Base-by-base conservation (phyloP, 2,329 filamentous ascomycete species). In the Ophiobolus disseminans region DNA sequence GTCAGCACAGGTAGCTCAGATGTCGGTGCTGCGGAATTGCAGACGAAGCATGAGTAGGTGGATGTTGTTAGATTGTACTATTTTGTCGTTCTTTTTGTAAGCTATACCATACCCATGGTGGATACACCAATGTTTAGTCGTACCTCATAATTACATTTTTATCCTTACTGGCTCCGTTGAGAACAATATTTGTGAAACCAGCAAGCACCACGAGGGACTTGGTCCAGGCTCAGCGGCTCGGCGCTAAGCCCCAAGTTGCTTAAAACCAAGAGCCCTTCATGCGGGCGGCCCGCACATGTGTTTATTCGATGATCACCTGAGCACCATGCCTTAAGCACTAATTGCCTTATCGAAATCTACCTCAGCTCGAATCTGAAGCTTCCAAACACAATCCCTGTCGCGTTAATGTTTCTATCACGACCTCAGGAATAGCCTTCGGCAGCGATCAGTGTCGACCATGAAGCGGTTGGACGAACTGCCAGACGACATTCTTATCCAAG, bases 1-100 rank as follows among this genome's bases (percentile, higher is more conserved):
- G 48, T 50, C 6, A 63, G 58, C 46, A 55, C 54, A 5, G 51
- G 48, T 16, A 56, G 58, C 34, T 57, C 54, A 4, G 40, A 51
- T 14, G 26, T 58, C 17, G 45, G 47, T 0, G 23, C 48, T 6
- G 20, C 55, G 3, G 50, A 63, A 28, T 37, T 57, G 9, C 45
- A 49, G 3, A 50, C 46, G 1, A 65, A 65, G 40, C 50, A 57
- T 3, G 54, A 50, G 3, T 62, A 53, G 23, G 22, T 35, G 28
- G 11, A 16, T 20, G 8, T 31, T 21, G 11, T 21, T 40, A 11
- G 16, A 23, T 35, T 41, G 10, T 17, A 19, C 30, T 31, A 41
- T 41, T 3, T n/a, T 21, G 25, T 20, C 31, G 25, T 25, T 40
- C 4, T n/a, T 32, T 32, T 11, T 30, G 8, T 22, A 16, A 14